Conservation (phyloP, 2,329 filamentous ascomycete genomes). For the Arthrobotrys conoides region DNA sequence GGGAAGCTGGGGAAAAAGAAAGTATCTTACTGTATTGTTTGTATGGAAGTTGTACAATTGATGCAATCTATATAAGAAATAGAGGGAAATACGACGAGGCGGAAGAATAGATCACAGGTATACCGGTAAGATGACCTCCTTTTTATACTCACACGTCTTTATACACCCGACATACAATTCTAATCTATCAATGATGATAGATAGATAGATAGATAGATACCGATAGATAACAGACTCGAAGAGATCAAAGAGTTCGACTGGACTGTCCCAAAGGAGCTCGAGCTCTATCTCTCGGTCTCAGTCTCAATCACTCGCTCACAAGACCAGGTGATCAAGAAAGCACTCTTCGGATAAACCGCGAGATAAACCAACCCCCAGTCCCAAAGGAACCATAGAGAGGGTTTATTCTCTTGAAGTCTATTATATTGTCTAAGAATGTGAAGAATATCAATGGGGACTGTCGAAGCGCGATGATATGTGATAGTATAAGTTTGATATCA, state of each 20-base stretch:
- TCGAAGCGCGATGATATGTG: constrained; percentile 5
- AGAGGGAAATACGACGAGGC: background rate
- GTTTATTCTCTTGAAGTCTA: background rate
- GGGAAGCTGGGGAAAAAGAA: constrained; percentile 13
- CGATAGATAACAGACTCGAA: background rate
- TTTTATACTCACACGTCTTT: constrained; percentile 1
- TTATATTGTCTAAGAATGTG: constrained; percentile 1
- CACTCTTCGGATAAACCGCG: constrained; percentile 59
- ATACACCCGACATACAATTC: background rate
- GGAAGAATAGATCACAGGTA: background rate
- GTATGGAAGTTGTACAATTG: background rate
- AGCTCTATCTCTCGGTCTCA: background rate
- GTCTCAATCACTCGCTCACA: background rate
- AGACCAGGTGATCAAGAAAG: constrained; percentile 46
- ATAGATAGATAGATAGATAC: no score
- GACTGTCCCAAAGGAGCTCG: constrained; percentile 55
- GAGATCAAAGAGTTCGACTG: constrained; percentile 38
- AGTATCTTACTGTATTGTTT: background rate
- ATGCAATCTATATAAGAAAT: background rate
- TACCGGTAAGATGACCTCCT: background rate
- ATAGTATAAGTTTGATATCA: background rate
- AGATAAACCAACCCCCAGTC: constrained; percentile 46
- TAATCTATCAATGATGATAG: no score
- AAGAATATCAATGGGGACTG: background rate
- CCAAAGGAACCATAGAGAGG: background rate